Conservation (phyloP, 495 filamentous ascomycete genomes). For the Diplogelasinospora grovesii region DNA sequence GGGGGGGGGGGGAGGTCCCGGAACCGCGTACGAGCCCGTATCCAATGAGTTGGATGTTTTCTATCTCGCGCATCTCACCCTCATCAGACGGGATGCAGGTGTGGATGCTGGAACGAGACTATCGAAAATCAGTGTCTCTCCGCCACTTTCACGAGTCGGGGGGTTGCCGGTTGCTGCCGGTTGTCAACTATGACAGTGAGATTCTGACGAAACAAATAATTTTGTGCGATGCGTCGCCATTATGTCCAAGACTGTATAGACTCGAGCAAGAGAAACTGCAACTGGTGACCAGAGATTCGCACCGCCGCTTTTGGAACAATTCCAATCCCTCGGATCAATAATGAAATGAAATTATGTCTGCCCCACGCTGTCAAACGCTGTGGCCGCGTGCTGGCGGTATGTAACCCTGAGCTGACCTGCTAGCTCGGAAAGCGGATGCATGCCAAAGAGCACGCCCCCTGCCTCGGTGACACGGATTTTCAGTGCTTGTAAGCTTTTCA, state of each 20-base stretch:
- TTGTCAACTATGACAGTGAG: conserved; percentile 5
- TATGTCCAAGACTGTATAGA: too few relatives aligned
- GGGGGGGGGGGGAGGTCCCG: conserved; percentile 13
- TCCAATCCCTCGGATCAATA: conserved; percentile 29
- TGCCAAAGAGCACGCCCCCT: too few relatives aligned
- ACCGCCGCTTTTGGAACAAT: too few relatives aligned
- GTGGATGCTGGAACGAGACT: conserved; percentile 18
- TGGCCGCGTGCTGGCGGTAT: conserved; percentile 1
- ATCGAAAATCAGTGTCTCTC: conserved; percentile 17
- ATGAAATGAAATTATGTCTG: conserved; percentile 15
- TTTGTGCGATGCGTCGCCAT: too few relatives aligned
- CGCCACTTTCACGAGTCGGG: conserved; percentile 1
- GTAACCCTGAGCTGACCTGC: too few relatives aligned
- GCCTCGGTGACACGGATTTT: too few relatives aligned
- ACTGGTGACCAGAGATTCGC: too few relatives aligned
- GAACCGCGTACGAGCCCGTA: conserved; percentile 17
- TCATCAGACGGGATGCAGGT: conserved; percentile 26
- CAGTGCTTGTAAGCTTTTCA: too few relatives aligned
- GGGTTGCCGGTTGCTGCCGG: conserved; percentile 1
- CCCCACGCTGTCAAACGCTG: conserved; percentile 13
- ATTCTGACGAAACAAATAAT: conserved; percentile 9
- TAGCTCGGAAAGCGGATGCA: too few relatives aligned
- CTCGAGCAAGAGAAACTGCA: too few relatives aligned
- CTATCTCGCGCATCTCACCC: conserved; percentile 20
- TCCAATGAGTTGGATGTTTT: conserved; percentile 17